Evolutionary conservation across 1,139 yeast species (phyloP), one percentile per base, ranked within the genome.

Genomic region (Ashbya aceris): DNA sequence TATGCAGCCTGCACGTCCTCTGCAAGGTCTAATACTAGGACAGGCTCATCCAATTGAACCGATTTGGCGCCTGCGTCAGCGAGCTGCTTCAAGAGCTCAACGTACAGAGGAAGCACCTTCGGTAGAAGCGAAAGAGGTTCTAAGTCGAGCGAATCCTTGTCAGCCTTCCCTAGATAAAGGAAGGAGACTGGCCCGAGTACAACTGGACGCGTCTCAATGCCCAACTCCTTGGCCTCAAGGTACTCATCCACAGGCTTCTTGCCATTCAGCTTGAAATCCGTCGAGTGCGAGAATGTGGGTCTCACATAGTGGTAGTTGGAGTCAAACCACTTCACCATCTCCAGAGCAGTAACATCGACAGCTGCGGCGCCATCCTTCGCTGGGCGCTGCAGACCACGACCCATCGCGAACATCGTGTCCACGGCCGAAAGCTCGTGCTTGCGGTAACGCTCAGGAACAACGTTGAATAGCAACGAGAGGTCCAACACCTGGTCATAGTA

Each of bases 251-350:
- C 93, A 64, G 98, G 97, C 78, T 91, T 91, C 62, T 81, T 73
- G 64, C 95, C 95, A 70, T 82, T 86, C 68, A 91, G 83, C 77
- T 91, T 89, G 84, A 91, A 93, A 60, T 82, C 80, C 53, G 97
- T 91, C 56, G 87, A 77, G 77, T 87, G 82, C 46, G 96, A 85
- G 74, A 91, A 86, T 58, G 98, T 93, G 70, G 98, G 98, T 78
- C 98, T 86, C 63, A 91, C 97, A 69, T 91, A 93, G 72, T 91
- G 98, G 84, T 91, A 91, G 85, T 91, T 91, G 52, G 97, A 84
- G 71, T 91, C 98, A 60, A 91, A 91, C 98, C 98, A 91, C 77
- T 91, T 91, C 60, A 91, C 98, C 98, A 91, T 91, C 79, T 91
- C 98, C 69, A 86, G 78, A 60, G 98, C 98, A 54, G 97, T 91